phyloP scores from a whole-genome alignment of 768 basidiomycete species.

The Thelephora aurantiotincta region DNA sequence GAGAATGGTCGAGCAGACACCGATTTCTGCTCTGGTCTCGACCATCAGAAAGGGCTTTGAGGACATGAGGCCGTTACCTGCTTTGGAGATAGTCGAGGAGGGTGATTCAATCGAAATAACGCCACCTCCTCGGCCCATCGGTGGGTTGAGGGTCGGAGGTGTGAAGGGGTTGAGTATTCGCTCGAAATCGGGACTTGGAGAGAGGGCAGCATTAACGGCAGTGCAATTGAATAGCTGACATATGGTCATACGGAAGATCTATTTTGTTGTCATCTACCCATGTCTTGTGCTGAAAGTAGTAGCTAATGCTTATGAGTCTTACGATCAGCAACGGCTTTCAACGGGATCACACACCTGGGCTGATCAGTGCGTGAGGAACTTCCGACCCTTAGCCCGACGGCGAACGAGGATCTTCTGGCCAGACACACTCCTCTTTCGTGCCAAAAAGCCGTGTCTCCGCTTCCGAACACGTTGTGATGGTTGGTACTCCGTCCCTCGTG shows the following conservation, averaged over 20 bases:
- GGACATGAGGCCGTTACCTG: neutral
- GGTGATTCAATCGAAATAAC: slow-evolving; percentile 1
- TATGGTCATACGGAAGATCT: neutral
- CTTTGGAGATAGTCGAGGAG: neutral
- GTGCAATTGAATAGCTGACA: neutral
- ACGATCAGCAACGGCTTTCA: neutral
- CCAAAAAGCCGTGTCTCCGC: slow-evolving; percentile 84
- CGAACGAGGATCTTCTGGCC: slow-evolving; percentile 64
- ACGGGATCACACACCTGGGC: neutral
- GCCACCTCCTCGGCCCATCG: slow-evolving; percentile 4
- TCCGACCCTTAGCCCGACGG: slow-evolving; percentile 62
- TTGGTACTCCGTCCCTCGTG: slow-evolving; percentile 86
- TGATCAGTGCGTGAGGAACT: slow-evolving; percentile 63
- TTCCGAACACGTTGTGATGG: slow-evolving; percentile 92
- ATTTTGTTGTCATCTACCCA: neutral
- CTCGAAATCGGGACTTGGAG: neutral
- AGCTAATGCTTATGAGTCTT: neutral
- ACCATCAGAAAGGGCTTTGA: slow-evolving; percentile 49
- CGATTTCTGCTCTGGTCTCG: slow-evolving; percentile 43
- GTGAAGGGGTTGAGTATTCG: neutral
- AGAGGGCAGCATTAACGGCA: neutral
- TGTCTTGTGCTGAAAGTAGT: no score
- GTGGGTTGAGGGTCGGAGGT: slow-evolving; percentile 2
- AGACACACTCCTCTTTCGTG: slow-evolving; percentile 48
- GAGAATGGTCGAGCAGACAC: slow-evolving; percentile 25